A percentile compares a stretch with the other conserved stretches of the same genome.
phyloP scores from a whole-genome alignment of 495 filamentous ascomycete species.

The Penicillium samsonianum region DNA sequence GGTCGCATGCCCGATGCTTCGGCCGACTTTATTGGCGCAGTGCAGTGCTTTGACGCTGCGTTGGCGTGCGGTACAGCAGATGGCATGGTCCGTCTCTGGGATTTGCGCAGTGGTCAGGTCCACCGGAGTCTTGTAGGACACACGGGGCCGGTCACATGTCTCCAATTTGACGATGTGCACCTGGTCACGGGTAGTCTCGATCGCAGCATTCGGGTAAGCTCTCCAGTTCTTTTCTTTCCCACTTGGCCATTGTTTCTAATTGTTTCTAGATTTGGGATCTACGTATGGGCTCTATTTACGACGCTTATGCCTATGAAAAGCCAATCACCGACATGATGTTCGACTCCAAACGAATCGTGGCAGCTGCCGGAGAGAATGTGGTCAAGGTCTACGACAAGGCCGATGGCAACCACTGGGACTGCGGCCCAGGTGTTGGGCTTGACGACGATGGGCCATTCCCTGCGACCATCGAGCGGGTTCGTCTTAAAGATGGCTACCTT shows the following conservation, averaged over 20 bases:
- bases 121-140: constrained; percentile 95
- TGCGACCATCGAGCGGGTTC: constrained; percentile 79
- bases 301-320: constrained; percentile 94
- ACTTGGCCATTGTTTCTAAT: constrained; percentile 14
- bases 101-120: constrained; percentile 93
- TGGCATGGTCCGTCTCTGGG: constrained; percentile 97
- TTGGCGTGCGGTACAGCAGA: constrained; percentile 98
- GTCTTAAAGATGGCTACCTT: constrained; percentile 91
- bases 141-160: constrained; percentile 89
- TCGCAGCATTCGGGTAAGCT: constrained; percentile 86
- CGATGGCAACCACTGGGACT: constrained; percentile 95
- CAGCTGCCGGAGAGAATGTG: constrained; percentile 86
- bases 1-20: constrained; percentile 63
- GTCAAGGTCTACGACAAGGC: constrained; percentile 98
- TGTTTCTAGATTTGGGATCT: constrained; percentile 90
- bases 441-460: constrained; percentile 61
- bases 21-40: constrained; percentile 89
- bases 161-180: constrained; percentile 97
- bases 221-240: constrained; percentile 2
- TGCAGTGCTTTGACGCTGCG: constrained; percentile 97
- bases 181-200: constrained; percentile 93
- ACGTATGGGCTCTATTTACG: constrained; percentile 90
- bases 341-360: constrained; percentile 84
- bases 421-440: constrained; percentile 73
- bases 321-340: constrained; percentile 98